Evolutionary conservation across 2,329 filamentous ascomycete species (phyloP).

Genomic region (Metarhizium guizhouense): DNA sequence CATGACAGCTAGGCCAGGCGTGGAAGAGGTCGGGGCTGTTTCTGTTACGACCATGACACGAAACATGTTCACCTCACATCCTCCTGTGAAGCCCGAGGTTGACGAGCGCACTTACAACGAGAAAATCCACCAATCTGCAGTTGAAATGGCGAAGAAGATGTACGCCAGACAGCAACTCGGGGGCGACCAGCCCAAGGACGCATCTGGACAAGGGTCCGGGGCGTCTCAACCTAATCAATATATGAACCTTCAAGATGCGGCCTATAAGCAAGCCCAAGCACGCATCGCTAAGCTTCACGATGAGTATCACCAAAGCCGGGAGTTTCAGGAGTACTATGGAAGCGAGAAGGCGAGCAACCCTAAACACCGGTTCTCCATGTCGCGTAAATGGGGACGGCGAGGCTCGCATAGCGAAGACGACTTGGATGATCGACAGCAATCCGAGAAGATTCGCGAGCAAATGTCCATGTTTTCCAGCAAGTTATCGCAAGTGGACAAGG

Average conservation of each 20-base stretch:
- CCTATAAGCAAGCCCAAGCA: slow-evolving; percentile 77
- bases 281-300: slow-evolving; percentile 72
- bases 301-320: slow-evolving; percentile 52
- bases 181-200: slow-evolving; percentile 40
- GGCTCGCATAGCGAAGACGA: slow-evolving; percentile 56
- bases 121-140: slow-evolving; percentile 68
- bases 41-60: slow-evolving; percentile 59
- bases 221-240: slow-evolving; percentile 41
- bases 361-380: slow-evolving; percentile 37
- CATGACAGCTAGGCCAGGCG: slow-evolving; percentile 32
- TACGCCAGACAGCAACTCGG: slow-evolving; percentile 61
- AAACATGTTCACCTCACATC: slow-evolving; percentile 70
- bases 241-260: slow-evolving; percentile 71
- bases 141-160: slow-evolving; percentile 86
- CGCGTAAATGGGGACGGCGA: slow-evolving; percentile 50
- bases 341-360: slow-evolving; percentile 25
- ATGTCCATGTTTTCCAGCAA: slow-evolving; percentile 70
- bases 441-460: slow-evolving; percentile 64
- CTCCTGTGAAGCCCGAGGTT: slow-evolving; percentile 60
- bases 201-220: slow-evolving; percentile 23
- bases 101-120: slow-evolving; percentile 68
- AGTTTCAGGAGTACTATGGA: slow-evolving; percentile 72
- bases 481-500: slow-evolving; percentile 58
- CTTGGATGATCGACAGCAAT: slow-evolving; percentile 57
- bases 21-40: slow-evolving; percentile 55